Evolutionary conservation across 345 rosid genomes (phyloP), one percentile per base, ranked within the genome.

Genomic region (Arabidopsis suecica): DNA sequence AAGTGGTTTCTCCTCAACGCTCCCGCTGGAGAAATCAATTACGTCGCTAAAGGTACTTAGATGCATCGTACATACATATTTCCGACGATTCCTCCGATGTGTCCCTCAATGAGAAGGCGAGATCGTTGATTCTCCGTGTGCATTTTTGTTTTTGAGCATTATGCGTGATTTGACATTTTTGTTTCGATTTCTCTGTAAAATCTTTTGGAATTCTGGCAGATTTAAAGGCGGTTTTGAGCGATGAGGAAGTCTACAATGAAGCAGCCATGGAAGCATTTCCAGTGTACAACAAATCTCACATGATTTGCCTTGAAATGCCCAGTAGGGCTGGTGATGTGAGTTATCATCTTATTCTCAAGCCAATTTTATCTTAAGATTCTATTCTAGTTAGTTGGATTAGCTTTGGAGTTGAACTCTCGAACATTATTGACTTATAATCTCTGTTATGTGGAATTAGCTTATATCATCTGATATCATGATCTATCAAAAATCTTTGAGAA

Each of bases 1-100:
- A 95, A 89, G 82, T 95, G 99, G 99, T 93, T 95, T 85, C 90
- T 95, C 68, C 93, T 93, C 82, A 89, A 95, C 79, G 78, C 99
- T 62, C 98, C 99, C 38, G 86, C 88, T 47, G 99, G 98, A 5
- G 99, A 95, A 90, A 95, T 95, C 89, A 91, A 90, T 82, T 95
- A 84, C 86, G 86, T 93, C 32, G 96, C 93, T 57, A 92, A 92
- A 89, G 99, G 99, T 92, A 62, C 34, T 63, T 38, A 13, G 30
- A 22, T 50, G 13, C 45, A 18, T 14, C 38, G 2, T 38, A 58
- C 44, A 58, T 58, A 8, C 41, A 5, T 16, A 34, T 12, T 33
- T 34, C 30, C 30, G 30, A 34, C 23, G 1, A 47, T 47, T 47
- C 2, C 9, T 49, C 54, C 54, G 13, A 56, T 61, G 40, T 76